phyloP scores from a whole-genome alignment of 2,329 filamentous ascomycete species.

The Fusarium lyarnte region DNA sequence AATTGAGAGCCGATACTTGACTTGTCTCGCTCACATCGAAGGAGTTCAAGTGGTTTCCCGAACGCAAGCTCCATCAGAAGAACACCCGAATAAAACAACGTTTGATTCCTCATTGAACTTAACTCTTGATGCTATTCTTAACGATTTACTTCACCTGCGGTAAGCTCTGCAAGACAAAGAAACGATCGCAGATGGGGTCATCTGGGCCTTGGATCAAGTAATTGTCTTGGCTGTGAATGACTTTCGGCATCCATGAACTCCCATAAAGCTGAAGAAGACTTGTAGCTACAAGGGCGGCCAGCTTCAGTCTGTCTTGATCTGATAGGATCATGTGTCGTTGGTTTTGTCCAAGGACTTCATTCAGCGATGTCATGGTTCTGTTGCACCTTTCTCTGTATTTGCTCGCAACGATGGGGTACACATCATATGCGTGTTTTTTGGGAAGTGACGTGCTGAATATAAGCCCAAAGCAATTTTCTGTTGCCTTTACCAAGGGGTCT shows the following conservation, averaged over 20 bases:
- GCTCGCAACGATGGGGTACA: neutral
- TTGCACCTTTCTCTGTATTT: neutral
- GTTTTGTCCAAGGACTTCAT: neutral
- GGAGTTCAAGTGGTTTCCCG: rapidly evolving
- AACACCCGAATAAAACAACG: rapidly evolving
- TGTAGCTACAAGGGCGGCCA: neutral
- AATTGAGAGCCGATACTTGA: neutral
- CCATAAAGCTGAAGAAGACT: neutral
- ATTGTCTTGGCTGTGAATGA: neutral
- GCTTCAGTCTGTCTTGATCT: neutral
- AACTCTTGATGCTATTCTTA: neutral
- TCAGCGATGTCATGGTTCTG: neutral
- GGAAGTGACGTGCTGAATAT: neutral
- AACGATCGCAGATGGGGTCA: neutral
- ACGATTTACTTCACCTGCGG: too few relatives aligned
- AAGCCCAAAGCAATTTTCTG: neutral
- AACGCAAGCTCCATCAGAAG: neutral
- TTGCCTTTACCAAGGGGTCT: too few relatives aligned
- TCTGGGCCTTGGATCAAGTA: neutral
- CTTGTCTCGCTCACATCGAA: neutral
- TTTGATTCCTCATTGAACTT: neutral
- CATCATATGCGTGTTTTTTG: neutral
- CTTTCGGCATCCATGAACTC: neutral
- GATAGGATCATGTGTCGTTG: neutral
- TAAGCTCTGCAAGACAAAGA: neutral